Conservation (phyloP, 2,329 filamentous ascomycete species). For the Chalaropsis ovoidea region DNA sequence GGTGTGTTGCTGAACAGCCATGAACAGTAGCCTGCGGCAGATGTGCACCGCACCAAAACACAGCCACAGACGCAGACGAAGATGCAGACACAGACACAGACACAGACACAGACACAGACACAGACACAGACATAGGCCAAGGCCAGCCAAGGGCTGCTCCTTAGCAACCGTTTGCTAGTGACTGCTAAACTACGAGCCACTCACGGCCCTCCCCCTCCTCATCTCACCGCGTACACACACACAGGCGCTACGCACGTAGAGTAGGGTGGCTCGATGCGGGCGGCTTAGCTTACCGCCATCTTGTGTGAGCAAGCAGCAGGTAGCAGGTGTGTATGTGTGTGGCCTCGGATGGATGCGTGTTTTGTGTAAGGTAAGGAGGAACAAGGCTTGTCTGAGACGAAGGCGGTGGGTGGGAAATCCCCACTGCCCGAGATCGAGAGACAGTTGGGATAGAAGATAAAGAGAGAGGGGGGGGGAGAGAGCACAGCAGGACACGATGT, state of each 20-base stretch:
- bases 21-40: neutral
- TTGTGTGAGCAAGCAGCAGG: neutral
- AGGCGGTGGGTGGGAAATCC: too few species aligned
- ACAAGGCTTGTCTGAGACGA: neutral
- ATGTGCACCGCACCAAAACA: too few species aligned
- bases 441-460: neutral
- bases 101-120: neutral
- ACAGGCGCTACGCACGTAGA: neutral
- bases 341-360: neutral
- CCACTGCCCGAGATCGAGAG: constrained; percentile 3
- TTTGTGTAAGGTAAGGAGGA: neutral
- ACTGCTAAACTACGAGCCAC: neutral
- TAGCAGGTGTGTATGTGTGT: neutral
- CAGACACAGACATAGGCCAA: neutral
- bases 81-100: neutral
- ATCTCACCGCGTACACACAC: neutral
- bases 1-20: neutral
- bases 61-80: neutral
- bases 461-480: neutral
- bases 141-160: neutral
- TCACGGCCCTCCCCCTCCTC: constrained; percentile 1
- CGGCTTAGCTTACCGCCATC: neutral
- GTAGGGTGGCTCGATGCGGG: neutral
- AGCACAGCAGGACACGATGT: neutral
- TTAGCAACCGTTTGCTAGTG: neutral